A percentile compares a stretch with the other conserved stretches of the same genome.
Evolutionary conservation across 306 rosid species (phyloP).

Genomic region (Senna siamea): DNA sequence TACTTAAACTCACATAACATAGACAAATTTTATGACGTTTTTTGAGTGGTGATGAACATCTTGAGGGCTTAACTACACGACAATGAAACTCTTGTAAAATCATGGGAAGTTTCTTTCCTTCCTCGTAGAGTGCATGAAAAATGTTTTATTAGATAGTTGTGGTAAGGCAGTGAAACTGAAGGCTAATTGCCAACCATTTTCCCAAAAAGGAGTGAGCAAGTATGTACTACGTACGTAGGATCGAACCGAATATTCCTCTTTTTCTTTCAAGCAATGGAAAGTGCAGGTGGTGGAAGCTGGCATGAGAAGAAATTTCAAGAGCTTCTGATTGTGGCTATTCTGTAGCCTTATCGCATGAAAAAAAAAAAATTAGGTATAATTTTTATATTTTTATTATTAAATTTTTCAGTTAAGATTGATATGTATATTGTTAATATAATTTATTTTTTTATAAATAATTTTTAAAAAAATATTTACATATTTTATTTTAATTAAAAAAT

Average conservation of each 20-base stretch:
- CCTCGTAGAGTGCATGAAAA: constrained; percentile 21
- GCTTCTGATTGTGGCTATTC: constrained; percentile 29
- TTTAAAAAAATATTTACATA: too few relatives aligned
- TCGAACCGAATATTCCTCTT: constrained; percentile 39
- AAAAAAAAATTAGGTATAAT: too few relatives aligned
- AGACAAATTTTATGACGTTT: constrained; percentile 18
- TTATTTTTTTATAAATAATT: too few relatives aligned
- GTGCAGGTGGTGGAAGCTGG: constrained; percentile 30
- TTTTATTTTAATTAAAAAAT: too few relatives aligned
- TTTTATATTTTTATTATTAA: too few relatives aligned
- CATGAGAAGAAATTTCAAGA: background rate
- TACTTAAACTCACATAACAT: too few relatives aligned
- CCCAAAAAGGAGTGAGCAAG: constrained; percentile 23
- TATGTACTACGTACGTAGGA: background rate
- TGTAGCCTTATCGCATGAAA: constrained; percentile 28
- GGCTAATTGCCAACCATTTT: constrained; percentile 36
- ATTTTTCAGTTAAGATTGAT: too few relatives aligned
- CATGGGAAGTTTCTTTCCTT: constrained; percentile 27
- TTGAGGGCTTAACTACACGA: constrained; percentile 38
- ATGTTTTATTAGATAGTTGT: background rate
- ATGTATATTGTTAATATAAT: too few relatives aligned
- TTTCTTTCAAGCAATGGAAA: constrained; percentile 27
- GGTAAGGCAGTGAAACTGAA: constrained; percentile 36
- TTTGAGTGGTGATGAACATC: constrained; percentile 8
- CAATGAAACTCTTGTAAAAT: constrained; percentile 7